These are phyloP conservation scores for Boletellus ananas DNA, from an alignment of 768 basidiomycete genomes.

Conservation along the genomic window DNA sequence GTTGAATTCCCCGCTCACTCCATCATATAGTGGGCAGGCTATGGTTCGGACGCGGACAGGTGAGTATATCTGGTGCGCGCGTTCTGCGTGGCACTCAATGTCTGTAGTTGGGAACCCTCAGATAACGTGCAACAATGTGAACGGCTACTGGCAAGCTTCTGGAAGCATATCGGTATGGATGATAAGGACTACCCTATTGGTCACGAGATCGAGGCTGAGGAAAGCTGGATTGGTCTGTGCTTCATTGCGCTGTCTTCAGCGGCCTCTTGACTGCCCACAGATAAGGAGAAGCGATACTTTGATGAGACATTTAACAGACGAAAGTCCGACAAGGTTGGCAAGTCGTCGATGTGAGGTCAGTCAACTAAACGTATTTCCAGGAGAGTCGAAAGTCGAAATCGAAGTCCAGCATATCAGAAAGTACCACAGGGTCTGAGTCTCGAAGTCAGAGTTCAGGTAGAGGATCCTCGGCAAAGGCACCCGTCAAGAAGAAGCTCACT, in stretches of 20 bases:
- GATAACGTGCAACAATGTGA: conserved; percentile 55
- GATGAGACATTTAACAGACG: conserved; percentile 25
- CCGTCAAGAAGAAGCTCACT: conserved; percentile 1
- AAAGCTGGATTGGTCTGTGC: conserved; percentile 56
- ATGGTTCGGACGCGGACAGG: conserved; percentile 56
- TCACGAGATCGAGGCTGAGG: conserved; percentile 38
- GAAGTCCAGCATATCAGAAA: conserved; percentile 11
- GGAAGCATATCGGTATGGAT: conserved; percentile 56
- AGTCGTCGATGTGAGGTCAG: not conserved
- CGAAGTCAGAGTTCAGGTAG: conserved; percentile 5
- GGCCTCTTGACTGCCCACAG: conserved; percentile 20
- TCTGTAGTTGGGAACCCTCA: conserved; percentile 64
- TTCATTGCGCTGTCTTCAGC: not conserved
- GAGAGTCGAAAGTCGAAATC: conserved; percentile 16
- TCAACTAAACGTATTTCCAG: conserved; percentile 8
- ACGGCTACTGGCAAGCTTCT: conserved; percentile 60
- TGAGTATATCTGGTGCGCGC: conserved; percentile 22
- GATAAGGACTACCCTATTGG: conserved; percentile 52
- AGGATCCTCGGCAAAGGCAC: not conserved
- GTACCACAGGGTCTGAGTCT: not conserved
- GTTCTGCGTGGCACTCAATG: not conserved
- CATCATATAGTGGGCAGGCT: conserved; percentile 60
- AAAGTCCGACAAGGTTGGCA: conserved; percentile 11
- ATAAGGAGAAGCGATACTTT: conserved; percentile 39
- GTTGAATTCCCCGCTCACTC: not conserved